Base-by-base conservation (phyloP, 2,329 filamentous ascomycete species). In the Alternaria consortialis region DNA sequence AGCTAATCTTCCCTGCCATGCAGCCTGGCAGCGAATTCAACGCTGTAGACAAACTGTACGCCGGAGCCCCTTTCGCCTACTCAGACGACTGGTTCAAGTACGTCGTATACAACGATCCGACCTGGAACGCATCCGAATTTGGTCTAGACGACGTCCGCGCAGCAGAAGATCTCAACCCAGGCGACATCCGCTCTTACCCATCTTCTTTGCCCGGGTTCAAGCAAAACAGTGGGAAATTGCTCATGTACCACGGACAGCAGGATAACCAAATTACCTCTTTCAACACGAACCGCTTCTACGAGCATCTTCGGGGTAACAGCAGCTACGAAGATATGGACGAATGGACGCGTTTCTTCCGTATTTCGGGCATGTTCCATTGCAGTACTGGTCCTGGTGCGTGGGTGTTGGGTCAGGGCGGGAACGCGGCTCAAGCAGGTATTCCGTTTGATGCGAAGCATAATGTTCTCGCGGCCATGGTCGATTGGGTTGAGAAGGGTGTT, bases 361-460 rank as follows among this genome's bases (percentile, higher is more conserved):
- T 82, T 67, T 82, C 72, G 43, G 85, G 85, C 4, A 84, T 86
- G 82, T 77, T 74, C 7, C 85, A 87, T 72, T 87, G 85, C 67
- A 72, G 63, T 37, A 77, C 78, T 3, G 85, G 85, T 1, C 74
- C 70, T 0, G 83, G 84, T 0, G 84, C 84, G 2, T 76, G 70
- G 69, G 65, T 67, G 15, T 54, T 78, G 39, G 75, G 75, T 1
- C 69, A 77, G 37, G 63, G 60, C 12, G 67, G 67, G 1, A 66
- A 66, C 46, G 65, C 65, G 17, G 68, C 66, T 8, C 57, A 65
- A 5, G 48, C 52, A 7, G 68, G 69, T 2, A 61, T 72, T 2
- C 56, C 62, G 4, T 74, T 64, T 36, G 65, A 66, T 13, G 40
- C 53, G 5, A 15, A 60, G 13, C 42, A 53, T 0, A 75, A 73